Base-by-base conservation (phyloP, 768 basidiomycete species). In the Suillus hirtellus region DNA sequence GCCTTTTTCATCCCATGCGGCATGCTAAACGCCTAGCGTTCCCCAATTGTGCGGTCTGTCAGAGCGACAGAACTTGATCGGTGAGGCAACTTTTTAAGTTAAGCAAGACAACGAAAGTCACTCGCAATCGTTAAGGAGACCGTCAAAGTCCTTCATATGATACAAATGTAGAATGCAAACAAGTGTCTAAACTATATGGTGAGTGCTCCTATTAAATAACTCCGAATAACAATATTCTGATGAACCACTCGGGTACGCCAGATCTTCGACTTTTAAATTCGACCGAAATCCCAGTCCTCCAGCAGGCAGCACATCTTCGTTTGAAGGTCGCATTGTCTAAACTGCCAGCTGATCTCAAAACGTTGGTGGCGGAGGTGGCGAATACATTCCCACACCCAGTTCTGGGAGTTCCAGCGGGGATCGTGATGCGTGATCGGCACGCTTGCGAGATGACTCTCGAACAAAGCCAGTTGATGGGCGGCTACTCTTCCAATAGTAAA, bases 381-480 rank as follows among this genome's bases (percentile, higher is more conserved):
- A 56, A 69, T 50, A 4, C 65, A 70, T 0, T 75, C 73, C 24
- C 67, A 66, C 56, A 68, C 70, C 74, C 74, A 75, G 2, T 68
- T 63, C 53, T 75, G 75, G 24, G 63, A 65, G 60, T 69, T 61
- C 75, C 73, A 76, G 3, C 62, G 67, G 9, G 53, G 55, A 4
- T 66, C 59, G 6, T 74, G 65, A 65, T 64, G 64, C n/a, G 69
- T 68, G 37, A 58, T 60, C n/a, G 69, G 70, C 11, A 65, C 52
- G 15, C 50, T 46, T 27, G 56, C 68, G 43, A 46, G 59, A 6
- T 52, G 44, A 2, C 37, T 43, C 24, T 76, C 72, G n/a, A 75
- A 67, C 50, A 24, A 19, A 21, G 17, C 17, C 14, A 75, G 8
- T 3, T 64, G 55, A 10, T 61, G 63, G 2, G 70, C 60, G 0